phyloP scores from a whole-genome alignment of 2,329 filamentous ascomycete genomes.

The Trichoderma atrobrunneum region DNA sequence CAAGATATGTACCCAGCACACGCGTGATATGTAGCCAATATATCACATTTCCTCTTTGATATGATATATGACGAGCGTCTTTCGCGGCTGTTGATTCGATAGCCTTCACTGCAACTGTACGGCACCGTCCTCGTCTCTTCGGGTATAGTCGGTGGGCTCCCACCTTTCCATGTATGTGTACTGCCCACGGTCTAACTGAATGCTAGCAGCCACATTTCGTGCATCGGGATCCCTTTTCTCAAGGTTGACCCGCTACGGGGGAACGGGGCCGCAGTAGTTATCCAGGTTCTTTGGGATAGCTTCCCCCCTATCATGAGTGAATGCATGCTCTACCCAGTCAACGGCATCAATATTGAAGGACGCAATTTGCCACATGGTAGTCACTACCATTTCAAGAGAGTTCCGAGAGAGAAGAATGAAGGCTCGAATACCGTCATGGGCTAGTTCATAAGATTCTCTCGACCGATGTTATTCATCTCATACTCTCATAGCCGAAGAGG shows the following conservation, averaged over 20 bases:
- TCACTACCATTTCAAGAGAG: not conserved
- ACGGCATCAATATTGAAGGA: not conserved
- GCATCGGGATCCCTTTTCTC: not conserved
- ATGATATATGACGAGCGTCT: constrained; percentile 7
- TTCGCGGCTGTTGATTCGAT: not conserved
- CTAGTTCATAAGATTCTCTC: not conserved
- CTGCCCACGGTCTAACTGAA: not conserved
- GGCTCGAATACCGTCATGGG: not conserved
- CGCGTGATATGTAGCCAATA: not conserved
- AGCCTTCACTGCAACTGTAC: not conserved
- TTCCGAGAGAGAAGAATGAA: no score
- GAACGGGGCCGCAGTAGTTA: not conserved
- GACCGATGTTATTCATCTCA: not conserved
- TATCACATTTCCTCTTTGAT: not conserved
- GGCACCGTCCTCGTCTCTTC: not conserved
- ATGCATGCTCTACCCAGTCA: not conserved
- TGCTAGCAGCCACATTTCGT: not conserved
- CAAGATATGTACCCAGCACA: not conserved
- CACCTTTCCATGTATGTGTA: not conserved
- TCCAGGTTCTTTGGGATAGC: not conserved
- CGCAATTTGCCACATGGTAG: not conserved
- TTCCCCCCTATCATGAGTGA: not conserved
- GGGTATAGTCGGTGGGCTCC: not conserved
- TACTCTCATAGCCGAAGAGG: no score
- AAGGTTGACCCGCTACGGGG: not conserved